A percentile compares a stretch with the other conserved stretches of the same genome.
Conservation (phyloP, 2,329 filamentous ascomycete genomes). For the Colletotrichum lini region DNA sequence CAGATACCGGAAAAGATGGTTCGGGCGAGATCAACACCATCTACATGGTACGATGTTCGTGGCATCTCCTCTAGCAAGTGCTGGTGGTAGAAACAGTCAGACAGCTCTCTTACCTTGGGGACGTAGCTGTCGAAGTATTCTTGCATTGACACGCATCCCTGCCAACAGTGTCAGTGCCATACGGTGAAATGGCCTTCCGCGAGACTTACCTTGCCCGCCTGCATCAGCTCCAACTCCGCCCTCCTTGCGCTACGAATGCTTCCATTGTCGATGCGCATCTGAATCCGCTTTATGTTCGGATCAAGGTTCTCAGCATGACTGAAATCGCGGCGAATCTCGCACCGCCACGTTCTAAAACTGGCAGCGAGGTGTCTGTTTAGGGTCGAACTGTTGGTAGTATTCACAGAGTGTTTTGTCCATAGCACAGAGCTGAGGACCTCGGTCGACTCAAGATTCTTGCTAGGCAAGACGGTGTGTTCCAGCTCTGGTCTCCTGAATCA, state of each 20-base stretch:
- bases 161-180: slow-evolving; percentile 42
- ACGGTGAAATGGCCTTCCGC: slow-evolving; percentile 24
- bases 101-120: slow-evolving; percentile 57
- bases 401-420: slow-evolving; percentile 57
- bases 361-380: slow-evolving; percentile 52
- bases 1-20: slow-evolving; percentile 52
- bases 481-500: slow-evolving; percentile 55
- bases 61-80: slow-evolving; percentile 42
- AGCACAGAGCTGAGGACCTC: slow-evolving; percentile 59
- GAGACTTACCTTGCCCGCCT: slow-evolving; percentile 62
- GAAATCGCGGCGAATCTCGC: slow-evolving; percentile 54
- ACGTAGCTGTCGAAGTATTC: slow-evolving; percentile 60
- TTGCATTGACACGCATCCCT: slow-evolving; percentile 56
- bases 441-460: slow-evolving; percentile 46
- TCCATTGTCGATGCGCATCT: slow-evolving; percentile 53
- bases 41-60: slow-evolving; percentile 59
- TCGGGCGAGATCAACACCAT: slow-evolving; percentile 58
- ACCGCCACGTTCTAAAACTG: slow-evolving; percentile 55
- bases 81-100: slow-evolving; percentile 59
- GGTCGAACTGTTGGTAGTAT: slow-evolving; percentile 47
- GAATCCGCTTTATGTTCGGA: slow-evolving; percentile 53
- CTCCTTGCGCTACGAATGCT: slow-evolving; percentile 59
- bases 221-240: slow-evolving; percentile 66
- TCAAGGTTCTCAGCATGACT: slow-evolving; percentile 50
- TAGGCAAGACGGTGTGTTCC: slow-evolving; percentile 59